phyloP scores from a whole-genome alignment of 2,329 filamentous ascomycete species.

The Magnaporthales sp. region DNA sequence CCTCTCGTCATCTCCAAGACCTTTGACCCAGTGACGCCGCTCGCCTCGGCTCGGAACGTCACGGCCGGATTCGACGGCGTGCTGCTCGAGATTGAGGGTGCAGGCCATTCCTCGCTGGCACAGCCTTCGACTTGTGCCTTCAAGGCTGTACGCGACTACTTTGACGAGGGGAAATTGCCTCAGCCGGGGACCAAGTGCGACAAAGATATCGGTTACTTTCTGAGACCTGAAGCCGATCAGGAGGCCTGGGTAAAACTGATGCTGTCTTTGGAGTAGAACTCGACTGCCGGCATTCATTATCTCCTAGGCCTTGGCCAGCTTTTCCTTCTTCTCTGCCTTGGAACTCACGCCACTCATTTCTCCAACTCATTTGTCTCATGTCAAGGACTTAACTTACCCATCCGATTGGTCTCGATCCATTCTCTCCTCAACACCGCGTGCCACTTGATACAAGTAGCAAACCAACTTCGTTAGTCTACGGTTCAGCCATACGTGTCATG shows the following conservation, averaged over 20 bases:
- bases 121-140: conserved; percentile 22
- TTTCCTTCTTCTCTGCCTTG: background rate
- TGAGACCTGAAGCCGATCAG: background rate
- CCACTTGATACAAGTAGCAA: background rate
- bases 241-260: background rate
- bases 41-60: conserved; percentile 18
- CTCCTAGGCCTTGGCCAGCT: background rate
- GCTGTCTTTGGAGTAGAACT: background rate
- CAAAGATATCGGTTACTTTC: conserved; percentile 6
- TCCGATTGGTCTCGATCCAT: background rate
- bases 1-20: conserved; percentile 20
- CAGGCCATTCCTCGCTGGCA: conserved; percentile 9
- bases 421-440: background rate
- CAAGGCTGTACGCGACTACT: conserved; percentile 20
- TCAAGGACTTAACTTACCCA: background rate
- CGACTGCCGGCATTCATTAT: background rate
- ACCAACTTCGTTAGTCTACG: too few relatives aligned
- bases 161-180: conserved; percentile 24
- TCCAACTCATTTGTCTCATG: background rate
- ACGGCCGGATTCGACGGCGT: conserved; percentile 18
- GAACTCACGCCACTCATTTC: background rate
- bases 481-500: background rate
- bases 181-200: conserved; percentile 21
- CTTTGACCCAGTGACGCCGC: conserved; percentile 21
- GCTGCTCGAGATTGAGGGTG: conserved; percentile 17